phyloP scores from a whole-genome alignment of 2,329 filamentous ascomycete species.

The Geosmithia putterillii region DNA sequence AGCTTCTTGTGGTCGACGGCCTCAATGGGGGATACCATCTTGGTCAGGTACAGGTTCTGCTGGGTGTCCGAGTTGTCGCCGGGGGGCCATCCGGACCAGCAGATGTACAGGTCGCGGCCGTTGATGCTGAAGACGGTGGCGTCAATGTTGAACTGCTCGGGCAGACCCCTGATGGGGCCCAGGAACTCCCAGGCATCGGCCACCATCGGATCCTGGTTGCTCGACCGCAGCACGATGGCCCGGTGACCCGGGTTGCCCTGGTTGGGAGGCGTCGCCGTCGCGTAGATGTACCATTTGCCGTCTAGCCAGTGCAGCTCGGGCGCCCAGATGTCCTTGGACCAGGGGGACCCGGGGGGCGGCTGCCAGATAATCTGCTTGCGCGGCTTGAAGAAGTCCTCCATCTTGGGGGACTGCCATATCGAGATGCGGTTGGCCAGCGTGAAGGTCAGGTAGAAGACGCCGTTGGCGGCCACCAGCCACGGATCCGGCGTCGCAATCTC shows the following conservation, averaged over 20 bases:
- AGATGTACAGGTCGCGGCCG: slow-evolving; percentile 6
- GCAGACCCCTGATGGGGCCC: slow-evolving; percentile 6
- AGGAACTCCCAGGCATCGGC: slow-evolving; percentile 5
- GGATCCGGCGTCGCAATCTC: slow-evolving; percentile 16
- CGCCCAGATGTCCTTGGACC: slow-evolving; percentile 11
- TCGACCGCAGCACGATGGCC: slow-evolving; percentile 3
- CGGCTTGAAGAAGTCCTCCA: slow-evolving; percentile 16
- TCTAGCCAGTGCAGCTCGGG: slow-evolving; percentile 9
- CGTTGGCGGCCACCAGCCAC: slow-evolving; percentile 13
- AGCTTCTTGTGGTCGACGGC: slow-evolving; percentile 1
- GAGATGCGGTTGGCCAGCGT: slow-evolving; percentile 20
- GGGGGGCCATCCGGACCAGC: slow-evolving; percentile 7
- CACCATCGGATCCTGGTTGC: slow-evolving; percentile 4
- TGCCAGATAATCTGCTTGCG: slow-evolving; percentile 13
- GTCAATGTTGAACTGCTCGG: slow-evolving; percentile 6
- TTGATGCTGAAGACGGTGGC: slow-evolving; percentile 7
- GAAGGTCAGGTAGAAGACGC: slow-evolving; percentile 17
- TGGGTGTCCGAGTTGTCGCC: slow-evolving; percentile 5
- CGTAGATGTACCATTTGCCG: slow-evolving; percentile 11
- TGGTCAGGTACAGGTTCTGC: slow-evolving; percentile 5
- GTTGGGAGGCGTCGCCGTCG: slow-evolving; percentile 1
- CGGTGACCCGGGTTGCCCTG: slow-evolving; percentile 2
- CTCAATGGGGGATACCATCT: slow-evolving; percentile 3
- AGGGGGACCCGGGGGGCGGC: slow-evolving; percentile 6
- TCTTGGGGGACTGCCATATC: slow-evolving; percentile 16